A percentile compares a stretch with the other conserved stretches of the same genome.
These are phyloP conservation scores for Mucuna pruriens DNA, from an alignment of 306 rosid genomes.

Conservation along the genomic window DNA sequence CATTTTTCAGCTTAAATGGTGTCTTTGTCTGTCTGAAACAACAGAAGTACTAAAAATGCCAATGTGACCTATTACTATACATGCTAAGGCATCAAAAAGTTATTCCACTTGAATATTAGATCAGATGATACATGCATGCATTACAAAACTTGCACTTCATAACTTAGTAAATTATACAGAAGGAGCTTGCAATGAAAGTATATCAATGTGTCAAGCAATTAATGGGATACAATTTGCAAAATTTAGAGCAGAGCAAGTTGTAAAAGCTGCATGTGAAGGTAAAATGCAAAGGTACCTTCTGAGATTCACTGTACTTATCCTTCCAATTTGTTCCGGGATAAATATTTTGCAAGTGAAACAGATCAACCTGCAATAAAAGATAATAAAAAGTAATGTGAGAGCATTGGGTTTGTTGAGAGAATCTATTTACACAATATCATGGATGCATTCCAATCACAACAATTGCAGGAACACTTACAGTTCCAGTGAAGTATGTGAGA, in stretches of 20 bases:
- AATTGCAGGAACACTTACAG: conserved; percentile 62
- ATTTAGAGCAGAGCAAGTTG: conserved; percentile 18
- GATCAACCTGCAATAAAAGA: conserved; percentile 71
- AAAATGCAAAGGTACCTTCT: conserved; percentile 61
- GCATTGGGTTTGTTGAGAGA: neutral
- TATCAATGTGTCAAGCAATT: neutral
- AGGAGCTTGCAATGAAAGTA: neutral
- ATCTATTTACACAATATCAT: conserved; percentile 34
- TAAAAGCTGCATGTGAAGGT: conserved; percentile 27
- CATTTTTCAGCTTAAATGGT: conserved; percentile 13
- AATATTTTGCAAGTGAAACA: conserved; percentile 78
- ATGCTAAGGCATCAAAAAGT: neutral
- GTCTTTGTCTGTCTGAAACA: neutral
- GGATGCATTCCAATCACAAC: neutral
- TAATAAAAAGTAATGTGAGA: neutral
- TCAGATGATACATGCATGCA: neutral
- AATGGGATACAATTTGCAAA: neutral
- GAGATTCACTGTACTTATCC: conserved; percentile 66
- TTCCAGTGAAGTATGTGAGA: conserved; percentile 91
- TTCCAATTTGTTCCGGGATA: conserved; percentile 74
- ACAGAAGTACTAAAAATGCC: conserved; percentile 5
- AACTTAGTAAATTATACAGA: neutral
- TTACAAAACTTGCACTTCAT: neutral
- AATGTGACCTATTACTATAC: neutral
- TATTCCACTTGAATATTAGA: neutral